Evolutionary conservation across 2,329 filamentous ascomycete species (phyloP), one percentile per base, ranked within the genome.

Genomic region (Fusarium sp.): DNA sequence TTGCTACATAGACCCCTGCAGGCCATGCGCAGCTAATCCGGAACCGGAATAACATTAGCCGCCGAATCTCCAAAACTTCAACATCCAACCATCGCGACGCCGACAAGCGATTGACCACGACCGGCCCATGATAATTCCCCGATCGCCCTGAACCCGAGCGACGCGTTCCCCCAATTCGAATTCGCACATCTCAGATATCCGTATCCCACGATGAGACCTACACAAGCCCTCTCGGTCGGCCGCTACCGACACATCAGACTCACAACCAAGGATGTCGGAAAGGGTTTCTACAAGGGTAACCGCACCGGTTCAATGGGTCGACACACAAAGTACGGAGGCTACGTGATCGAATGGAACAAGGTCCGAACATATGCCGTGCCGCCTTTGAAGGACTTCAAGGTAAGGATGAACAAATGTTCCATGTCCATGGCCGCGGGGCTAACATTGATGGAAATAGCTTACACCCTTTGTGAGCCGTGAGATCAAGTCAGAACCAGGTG

Each of bases 211-310:
- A 91, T 91, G 88, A 84, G 86, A 75, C 85, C 91, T 53, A 91
- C 91, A 13, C 82, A 85, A 72, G 76, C 80, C 64, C 88, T 96
- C 71, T 83, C 85, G 70, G 80, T 87, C 72, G 80, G 87, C 75
- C 85, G 86, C 55, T 85, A 92, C 72, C 86, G 88, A 77, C 92
- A 94, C 73, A 82, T 93, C 57, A 84, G 85, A 49, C 86, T 99
- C 73, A 97, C 92, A 11, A 96, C 94, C 68, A 99, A 99, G 80
- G 89, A 95, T 78, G 89, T 94, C 75, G 91, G 90, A 76, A 92
- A 92, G 74, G 94, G 93, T 69, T 99, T 89, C 86, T 99, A 99
- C 87, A 98, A 98, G 84, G 95, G 95, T 75, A 97, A 91, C 71
- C 85, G 93, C 42, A 90, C 92, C 1, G 95, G 95, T 2, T 88